Base-by-base conservation (phyloP, 495 filamentous ascomycete genomes). In the Clohesyomyces aquaticus region DNA sequence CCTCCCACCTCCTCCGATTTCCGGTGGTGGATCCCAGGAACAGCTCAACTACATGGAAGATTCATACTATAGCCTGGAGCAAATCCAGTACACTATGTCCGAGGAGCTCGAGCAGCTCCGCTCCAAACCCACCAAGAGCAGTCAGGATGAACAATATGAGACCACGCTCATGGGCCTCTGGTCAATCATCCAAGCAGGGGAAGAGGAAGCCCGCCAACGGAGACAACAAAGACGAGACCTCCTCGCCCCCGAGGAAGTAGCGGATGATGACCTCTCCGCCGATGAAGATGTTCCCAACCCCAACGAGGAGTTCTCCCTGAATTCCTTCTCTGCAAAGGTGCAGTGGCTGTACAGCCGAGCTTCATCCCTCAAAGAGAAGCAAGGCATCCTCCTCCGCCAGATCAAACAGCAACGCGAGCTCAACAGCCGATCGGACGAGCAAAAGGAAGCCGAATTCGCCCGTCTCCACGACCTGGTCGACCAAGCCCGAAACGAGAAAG, bases 381-480 rank as follows among this genome's bases (percentile, higher is more conserved):
- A 96, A 74, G 82, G 82, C 50, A 92, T 92, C 18, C 76, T 96
- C 22, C 87, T 89, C 62, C 86, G 90, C 2, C 91, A 97, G 67
- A 91, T 96, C 67, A 91, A 95, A 76, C 91, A 96, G 72, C 92
- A 97, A 75, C 87, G 91, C 42, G 91, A 94, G 69, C 82, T 96
- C 52, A 94, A 92, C 72, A 89, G 77, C 66, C 82, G 83, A 69
- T 86, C 83, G 12, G 67, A 72, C 27, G 65, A 55, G 19, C 61
- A 71, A 27, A 71, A 71, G 38, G 69, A 68, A 43, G 61, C 47
- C 10, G 52, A 67, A 46, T 67, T 71, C 52, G 25, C 9, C 19
- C 59, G 54, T 10, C 69, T 71, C 38, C 59, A 66, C 16, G 61
- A 68, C 19, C 59, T 59, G 29, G 51, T 63, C 11, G 25, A 61